Conservation (phyloP, 257 asterid genomes). For the Capsicum pubescens region DNA sequence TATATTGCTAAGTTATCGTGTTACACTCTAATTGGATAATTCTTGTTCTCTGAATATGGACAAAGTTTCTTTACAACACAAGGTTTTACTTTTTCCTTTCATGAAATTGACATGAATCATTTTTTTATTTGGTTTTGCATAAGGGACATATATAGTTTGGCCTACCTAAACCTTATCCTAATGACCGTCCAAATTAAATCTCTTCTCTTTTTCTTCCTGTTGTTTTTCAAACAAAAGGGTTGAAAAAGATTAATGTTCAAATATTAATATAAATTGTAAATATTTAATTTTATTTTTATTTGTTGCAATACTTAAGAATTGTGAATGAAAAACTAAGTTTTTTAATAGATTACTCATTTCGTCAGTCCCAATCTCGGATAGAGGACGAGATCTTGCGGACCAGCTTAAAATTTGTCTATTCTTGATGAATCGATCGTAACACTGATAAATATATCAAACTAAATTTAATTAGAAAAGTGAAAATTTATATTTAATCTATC, state of each 20-base stretch:
- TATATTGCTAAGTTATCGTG: slow-evolving; percentile 6
- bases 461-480: background rate
- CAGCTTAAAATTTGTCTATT: background rate
- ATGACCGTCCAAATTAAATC: slow-evolving; percentile 2
- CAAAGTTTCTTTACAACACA: background rate
- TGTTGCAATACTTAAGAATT: too few species aligned
- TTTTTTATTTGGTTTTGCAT: background rate
- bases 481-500: background rate
- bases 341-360: too few species aligned
- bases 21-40: background rate
- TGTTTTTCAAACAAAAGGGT: background rate
- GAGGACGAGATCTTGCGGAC: too few species aligned
- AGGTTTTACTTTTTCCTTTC: background rate
- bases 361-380: too few species aligned
- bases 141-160: background rate
- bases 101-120: background rate
- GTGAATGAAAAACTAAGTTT: too few species aligned
- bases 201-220: background rate
- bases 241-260: background rate
- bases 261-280: background rate
- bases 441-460: background rate
- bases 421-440: background rate
- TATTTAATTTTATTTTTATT: background rate
- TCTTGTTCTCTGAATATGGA: slow-evolving; percentile 18
- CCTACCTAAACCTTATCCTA: slow-evolving; percentile 21